Percentiles rank a stretch among this genome's conserved stretches.
phyloP scores from a whole-genome alignment of 2,329 filamentous ascomycete species.

The Orbilia blumenaviensis region DNA sequence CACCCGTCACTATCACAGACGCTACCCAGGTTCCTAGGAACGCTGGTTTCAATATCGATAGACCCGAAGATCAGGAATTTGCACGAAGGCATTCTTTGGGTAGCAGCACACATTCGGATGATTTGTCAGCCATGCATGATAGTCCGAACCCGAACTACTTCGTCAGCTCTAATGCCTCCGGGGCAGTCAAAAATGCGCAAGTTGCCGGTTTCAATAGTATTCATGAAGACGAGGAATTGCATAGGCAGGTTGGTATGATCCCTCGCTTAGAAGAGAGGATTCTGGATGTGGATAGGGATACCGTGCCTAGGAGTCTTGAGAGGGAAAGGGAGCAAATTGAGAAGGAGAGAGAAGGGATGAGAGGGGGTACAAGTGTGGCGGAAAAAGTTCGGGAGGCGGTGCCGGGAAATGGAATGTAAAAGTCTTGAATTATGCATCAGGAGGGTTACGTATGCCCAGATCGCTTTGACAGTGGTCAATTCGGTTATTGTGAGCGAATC shows the following conservation, averaged over 20 bases:
- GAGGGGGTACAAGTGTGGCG: slow-evolving; percentile 26
- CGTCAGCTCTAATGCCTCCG: slow-evolving; percentile 21
- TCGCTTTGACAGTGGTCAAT: not conserved
- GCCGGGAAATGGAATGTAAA: slow-evolving; percentile 36
- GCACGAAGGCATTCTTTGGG: slow-evolving; percentile 21
- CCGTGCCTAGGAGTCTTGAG: slow-evolving; percentile 39
- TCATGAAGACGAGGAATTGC: slow-evolving; percentile 44
- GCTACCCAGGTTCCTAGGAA: not conserved
- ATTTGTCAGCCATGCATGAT: slow-evolving; percentile 17
- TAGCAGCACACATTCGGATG: slow-evolving; percentile 32
- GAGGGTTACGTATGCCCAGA: not conserved
- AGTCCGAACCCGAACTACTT: slow-evolving; percentile 52
- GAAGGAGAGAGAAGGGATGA: not conserved
- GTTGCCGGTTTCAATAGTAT: too few relatives aligned
- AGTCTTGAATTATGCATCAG: not conserved
- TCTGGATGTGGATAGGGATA: slow-evolving; percentile 6
- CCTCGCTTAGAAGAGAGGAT: slow-evolving; percentile 27
- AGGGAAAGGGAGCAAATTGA: slow-evolving; percentile 12
- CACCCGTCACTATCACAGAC: not conserved
- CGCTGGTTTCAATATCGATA: slow-evolving; percentile 6
- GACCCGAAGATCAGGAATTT: slow-evolving; percentile 26
- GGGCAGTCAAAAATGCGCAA: too few relatives aligned
- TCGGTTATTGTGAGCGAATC: slow-evolving; percentile 1
- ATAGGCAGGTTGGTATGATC: slow-evolving; percentile 41
- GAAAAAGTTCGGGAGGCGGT: slow-evolving; percentile 40